phyloP scores from a whole-genome alignment of 2,329 filamentous ascomycete genomes.

The Talaromyces sp. region DNA sequence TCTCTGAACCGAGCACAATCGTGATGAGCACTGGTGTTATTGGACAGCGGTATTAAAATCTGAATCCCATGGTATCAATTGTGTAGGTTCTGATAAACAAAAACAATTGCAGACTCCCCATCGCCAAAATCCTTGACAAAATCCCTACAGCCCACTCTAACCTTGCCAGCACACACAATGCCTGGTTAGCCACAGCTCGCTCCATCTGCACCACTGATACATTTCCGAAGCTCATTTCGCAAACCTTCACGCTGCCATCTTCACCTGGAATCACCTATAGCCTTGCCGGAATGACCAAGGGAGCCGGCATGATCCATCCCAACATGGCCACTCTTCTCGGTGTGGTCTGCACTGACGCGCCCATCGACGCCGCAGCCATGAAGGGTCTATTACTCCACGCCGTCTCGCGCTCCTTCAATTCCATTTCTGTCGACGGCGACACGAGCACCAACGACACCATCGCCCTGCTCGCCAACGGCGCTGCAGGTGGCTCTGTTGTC shows the following conservation, averaged over 20 bases:
- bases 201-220: constrained; percentile 98
- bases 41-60: constrained; percentile 65
- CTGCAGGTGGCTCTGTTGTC: constrained; percentile 68
- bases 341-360: constrained; percentile 86
- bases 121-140: constrained; percentile 78
- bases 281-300: constrained; percentile 94
- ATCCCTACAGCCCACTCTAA: constrained; percentile 71
- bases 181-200: constrained; percentile 80
- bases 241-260: constrained; percentile 76
- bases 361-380: constrained; percentile 64
- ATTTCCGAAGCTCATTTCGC: constrained; percentile 90
- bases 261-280: constrained; percentile 69
- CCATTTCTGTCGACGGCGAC: constrained; percentile 94
- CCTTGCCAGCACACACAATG: constrained; percentile 69
- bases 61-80: neutral
- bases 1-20: constrained; percentile 59
- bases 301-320: constrained; percentile 97
- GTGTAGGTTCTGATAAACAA: neutral
- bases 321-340: constrained; percentile 97
- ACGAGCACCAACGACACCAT: constrained; percentile 97
- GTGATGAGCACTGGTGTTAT: constrained; percentile 99
- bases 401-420: constrained; percentile 85
- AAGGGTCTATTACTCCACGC: constrained; percentile 66
- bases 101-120: constrained; percentile 60
- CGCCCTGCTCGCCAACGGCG: constrained; percentile 90